Conservation (phyloP, 140 eudicot genomes). For the Senecio squalidus region DNA sequence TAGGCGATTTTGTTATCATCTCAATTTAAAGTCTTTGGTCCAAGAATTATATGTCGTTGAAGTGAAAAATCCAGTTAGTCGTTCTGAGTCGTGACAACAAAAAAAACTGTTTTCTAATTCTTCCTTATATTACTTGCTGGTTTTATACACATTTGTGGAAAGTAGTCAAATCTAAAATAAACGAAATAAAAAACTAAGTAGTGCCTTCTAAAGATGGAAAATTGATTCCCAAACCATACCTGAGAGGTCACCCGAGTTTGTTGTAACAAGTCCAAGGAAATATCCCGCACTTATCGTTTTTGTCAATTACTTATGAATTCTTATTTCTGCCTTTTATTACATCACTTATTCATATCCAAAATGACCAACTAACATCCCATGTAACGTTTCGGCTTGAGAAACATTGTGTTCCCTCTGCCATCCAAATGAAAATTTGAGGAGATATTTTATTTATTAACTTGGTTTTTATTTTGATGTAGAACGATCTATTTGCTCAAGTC, state of each 20-base stretch:
- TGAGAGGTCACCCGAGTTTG: too few relatives aligned
- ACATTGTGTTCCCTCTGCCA: not conserved
- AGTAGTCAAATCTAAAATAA: too few relatives aligned
- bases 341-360: slow-evolving; percentile 7
- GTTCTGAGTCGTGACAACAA: not conserved
- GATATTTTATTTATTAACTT: not conserved
- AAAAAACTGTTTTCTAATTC: not conserved
- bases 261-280: too few relatives aligned
- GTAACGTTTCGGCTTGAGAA: not conserved
- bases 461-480: not conserved
- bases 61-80: not conserved
- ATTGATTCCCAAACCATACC: too few relatives aligned
- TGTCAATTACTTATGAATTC: too few relatives aligned
- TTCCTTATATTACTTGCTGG: not conserved
- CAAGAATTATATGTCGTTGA: not conserved
- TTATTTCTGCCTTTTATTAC: not conserved
- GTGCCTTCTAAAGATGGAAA: too few relatives aligned
- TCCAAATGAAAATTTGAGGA: not conserved
- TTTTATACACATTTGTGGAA: not conserved
- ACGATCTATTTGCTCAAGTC: not conserved
- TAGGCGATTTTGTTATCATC: not conserved
- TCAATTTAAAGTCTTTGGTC: not conserved
- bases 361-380: not conserved
- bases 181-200: not conserved
- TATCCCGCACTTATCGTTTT: too few relatives aligned